Conservation (phyloP, 2,329 filamentous ascomycete species). For the Fusarium sp. region DNA sequence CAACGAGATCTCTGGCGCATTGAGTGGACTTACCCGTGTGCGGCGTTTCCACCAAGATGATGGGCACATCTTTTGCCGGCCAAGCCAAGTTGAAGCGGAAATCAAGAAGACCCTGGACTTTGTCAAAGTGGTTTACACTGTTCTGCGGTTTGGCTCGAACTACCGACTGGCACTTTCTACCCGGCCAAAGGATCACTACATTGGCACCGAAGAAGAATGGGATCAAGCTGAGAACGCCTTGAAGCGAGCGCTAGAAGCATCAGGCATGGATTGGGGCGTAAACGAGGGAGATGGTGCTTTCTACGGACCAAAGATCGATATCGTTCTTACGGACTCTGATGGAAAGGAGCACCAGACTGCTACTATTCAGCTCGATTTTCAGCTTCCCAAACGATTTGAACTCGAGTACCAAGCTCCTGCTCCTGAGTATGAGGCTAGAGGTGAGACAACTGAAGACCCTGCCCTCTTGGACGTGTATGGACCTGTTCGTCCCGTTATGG, state of each 20-base stretch:
- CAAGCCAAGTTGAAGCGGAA: slow-evolving; percentile 79
- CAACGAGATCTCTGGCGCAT: slow-evolving; percentile 85
- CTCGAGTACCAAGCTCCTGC: slow-evolving; percentile 80
- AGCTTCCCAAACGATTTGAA: slow-evolving; percentile 85
- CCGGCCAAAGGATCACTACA: slow-evolving; percentile 80
- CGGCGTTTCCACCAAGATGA: slow-evolving; percentile 92
- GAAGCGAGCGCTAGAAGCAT: slow-evolving; percentile 68
- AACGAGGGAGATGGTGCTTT: slow-evolving; percentile 90
- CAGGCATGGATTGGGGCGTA: slow-evolving; percentile 78
- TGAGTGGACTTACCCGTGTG: slow-evolving; percentile 86
- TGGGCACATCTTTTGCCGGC: slow-evolving; percentile 89
- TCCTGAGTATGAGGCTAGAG: slow-evolving; percentile 70
- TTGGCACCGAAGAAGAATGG: slow-evolving; percentile 78
- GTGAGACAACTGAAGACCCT: slow-evolving; percentile 64
- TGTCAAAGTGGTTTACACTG: slow-evolving; percentile 77
- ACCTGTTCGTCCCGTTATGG: slow-evolving; percentile 78
- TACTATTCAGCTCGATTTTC: slow-evolving; percentile 91
- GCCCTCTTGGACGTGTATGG: slow-evolving; percentile 66
- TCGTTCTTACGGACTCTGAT: slow-evolving; percentile 82
- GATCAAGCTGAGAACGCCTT: slow-evolving; percentile 59
- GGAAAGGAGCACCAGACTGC: slow-evolving; percentile 91
- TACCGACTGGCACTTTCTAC: slow-evolving; percentile 86
- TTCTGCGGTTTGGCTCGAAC: slow-evolving; percentile 74
- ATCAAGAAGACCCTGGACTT: slow-evolving; percentile 81
- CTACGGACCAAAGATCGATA: slow-evolving; percentile 93